Evolutionary conservation across 106 monocot species (phyloP).

Genomic region (Dioscorea zingiberensis): DNA sequence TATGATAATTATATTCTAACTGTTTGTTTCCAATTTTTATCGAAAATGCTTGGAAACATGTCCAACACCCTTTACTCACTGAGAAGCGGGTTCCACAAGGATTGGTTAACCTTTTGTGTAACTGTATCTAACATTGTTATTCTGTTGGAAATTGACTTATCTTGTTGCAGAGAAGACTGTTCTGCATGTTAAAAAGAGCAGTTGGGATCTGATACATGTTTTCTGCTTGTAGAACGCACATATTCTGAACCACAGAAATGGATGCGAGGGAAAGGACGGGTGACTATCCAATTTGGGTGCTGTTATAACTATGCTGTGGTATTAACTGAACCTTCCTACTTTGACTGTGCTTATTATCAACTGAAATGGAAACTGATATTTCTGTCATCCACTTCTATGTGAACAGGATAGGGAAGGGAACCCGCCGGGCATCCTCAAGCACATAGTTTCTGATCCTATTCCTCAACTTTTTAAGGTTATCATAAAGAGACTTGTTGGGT

Average conservation of each 20-base stretch:
- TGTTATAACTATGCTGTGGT: conserved; percentile 90
- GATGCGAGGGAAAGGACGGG: conserved; percentile 87
- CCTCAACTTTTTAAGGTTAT: conserved; percentile 78
- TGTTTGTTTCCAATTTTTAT: no score
- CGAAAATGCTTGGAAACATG: no score
- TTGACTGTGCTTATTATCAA: no score
- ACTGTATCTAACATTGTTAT: no score
- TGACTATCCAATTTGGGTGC: conserved; percentile 94
- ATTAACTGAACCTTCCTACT: background rate
- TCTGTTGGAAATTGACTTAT: no score
- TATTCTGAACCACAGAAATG: conserved; percentile 81
- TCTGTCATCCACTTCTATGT: background rate
- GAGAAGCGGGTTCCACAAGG: no score
- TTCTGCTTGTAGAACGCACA: conserved; percentile 49
- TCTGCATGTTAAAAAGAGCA: background rate
- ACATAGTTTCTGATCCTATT: conserved; percentile 46
- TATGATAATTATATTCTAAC: no score
- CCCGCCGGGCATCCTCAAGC: conserved; percentile 62
- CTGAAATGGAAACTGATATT: background rate
- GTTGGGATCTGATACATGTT: background rate
- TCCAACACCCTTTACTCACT: no score
- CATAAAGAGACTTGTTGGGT: conserved; percentile 61
- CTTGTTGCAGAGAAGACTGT: no score
- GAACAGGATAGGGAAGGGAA: conserved; percentile 83
- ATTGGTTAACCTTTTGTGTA: no score